A percentile compares a stretch with the other conserved stretches of the same genome.
These are phyloP conservation scores for Metarhizium guizhouense DNA, from an alignment of 2,329 filamentous ascomycete species.

Conservation along the genomic window DNA sequence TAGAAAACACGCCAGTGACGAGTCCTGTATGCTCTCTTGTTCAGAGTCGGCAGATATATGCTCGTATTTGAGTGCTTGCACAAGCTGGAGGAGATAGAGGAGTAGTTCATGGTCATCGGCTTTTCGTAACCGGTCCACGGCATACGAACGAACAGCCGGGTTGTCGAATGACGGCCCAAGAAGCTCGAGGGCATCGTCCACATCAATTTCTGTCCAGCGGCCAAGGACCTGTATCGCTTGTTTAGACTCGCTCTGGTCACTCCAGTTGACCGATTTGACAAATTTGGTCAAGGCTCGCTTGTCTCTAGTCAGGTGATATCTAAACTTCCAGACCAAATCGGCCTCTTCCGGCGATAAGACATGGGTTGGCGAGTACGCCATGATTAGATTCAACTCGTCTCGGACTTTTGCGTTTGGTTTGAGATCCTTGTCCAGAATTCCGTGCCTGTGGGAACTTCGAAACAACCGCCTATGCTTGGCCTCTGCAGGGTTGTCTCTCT, in stretches of 20 bases:
- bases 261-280: constrained; percentile 95
- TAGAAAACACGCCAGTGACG: constrained; percentile 80
- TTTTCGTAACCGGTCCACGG: constrained; percentile 83
- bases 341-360: constrained; percentile 83
- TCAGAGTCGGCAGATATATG: constrained; percentile 53
- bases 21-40: constrained; percentile 58
- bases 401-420: constrained; percentile 94
- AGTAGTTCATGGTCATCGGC: constrained; percentile 87
- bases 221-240: constrained; percentile 84
- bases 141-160: constrained; percentile 78
- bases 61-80: constrained; percentile 93
- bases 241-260: constrained; percentile 71
- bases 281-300: constrained; percentile 93
- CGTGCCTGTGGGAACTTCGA: constrained; percentile 79
- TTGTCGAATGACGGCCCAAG: constrained; percentile 91
- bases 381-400: constrained; percentile 84
- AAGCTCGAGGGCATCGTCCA: constrained; percentile 91
- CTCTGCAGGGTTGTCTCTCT: constrained; percentile 86
- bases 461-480: constrained; percentile 89
- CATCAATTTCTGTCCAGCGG: constrained; percentile 94
- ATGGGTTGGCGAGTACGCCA: constrained; percentile 89
- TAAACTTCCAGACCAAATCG: constrained; percentile 94
- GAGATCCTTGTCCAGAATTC: constrained; percentile 88
- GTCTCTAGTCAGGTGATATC: constrained; percentile 86
- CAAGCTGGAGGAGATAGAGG: constrained; percentile 84